phyloP scores from a whole-genome alignment of 106 monocot genomes.

The Dendrobium officinale region DNA sequence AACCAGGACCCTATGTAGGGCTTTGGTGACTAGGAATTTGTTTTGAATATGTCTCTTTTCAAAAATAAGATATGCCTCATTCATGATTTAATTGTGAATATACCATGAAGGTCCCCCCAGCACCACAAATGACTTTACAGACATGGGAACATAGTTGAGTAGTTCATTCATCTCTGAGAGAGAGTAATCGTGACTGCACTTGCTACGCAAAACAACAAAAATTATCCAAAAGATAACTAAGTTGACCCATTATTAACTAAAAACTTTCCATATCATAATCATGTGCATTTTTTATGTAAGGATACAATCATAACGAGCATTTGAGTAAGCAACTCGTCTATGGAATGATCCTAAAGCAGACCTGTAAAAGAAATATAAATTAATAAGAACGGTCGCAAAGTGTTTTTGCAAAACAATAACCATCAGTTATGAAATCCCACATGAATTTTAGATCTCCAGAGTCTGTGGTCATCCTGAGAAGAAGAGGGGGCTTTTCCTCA shows the following conservation, averaged over 20 bases:
- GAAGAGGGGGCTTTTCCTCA: constrained; percentile 66
- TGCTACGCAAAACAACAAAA: too few relatives aligned
- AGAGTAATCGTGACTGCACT: too few relatives aligned
- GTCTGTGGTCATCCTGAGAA: constrained; percentile 74
- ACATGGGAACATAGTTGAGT: too few relatives aligned
- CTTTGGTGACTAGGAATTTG: background rate
- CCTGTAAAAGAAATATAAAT: constrained; percentile 29
- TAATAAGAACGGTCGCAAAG: background rate
- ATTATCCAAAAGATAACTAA: background rate
- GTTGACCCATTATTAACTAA: background rate
- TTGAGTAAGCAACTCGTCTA: constrained; percentile 69
- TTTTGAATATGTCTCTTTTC: background rate
- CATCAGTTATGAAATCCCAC: constrained; percentile 20
- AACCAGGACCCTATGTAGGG: too few relatives aligned
- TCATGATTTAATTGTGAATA: too few relatives aligned
- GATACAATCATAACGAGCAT: constrained; percentile 81
- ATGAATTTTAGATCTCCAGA: constrained; percentile 59
- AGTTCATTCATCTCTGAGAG: too few relatives aligned
- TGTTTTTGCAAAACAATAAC: background rate
- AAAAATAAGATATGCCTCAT: too few relatives aligned
- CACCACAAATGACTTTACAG: too few relatives aligned
- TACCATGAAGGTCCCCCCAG: too few relatives aligned
- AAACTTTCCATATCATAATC: background rate
- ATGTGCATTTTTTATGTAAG: constrained; percentile 15
- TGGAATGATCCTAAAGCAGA: constrained; percentile 74